Base-by-base conservation (phyloP, 306 rosid species). In the Corylus heterophylla region DNA sequence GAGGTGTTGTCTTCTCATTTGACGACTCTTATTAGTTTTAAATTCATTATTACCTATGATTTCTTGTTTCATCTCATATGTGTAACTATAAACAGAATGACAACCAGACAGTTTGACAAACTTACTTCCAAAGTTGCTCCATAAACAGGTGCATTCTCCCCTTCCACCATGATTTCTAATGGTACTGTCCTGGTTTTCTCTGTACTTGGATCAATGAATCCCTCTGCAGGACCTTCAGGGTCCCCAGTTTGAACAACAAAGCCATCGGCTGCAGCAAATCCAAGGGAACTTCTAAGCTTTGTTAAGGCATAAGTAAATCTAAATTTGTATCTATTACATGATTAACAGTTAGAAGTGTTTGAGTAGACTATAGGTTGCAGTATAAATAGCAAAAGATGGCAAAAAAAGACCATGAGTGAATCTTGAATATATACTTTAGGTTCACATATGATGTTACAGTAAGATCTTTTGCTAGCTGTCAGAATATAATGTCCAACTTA, bases 191-290 rank as follows among this genome's bases (percentile, higher is more conserved):
- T 89, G 56, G 82, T 85, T 85, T 95, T 95, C 90, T 90, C 99
- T 0, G 97, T 93, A 77, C 99, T 91, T 72, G 99, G 99, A 83
- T 95, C 99, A 39, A 93, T 90, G 79, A 95, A 95, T 76, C 99
- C 99, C 88, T 95, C 98, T 11, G 98, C 99, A 84, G 98, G 99
- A 59, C 99, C 98, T 90, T 90, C 98, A 47, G 99, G 99, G 80
- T 95, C 99, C 69, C 98, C 99, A 54, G 98, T 93, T 84, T 95
- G 99, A 72, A 95, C 98, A 25, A 95, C 99, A 81, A 95, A 95
- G 25, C 99, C 99, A 55, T 95, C 98, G 58, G 99, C 98, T 95
- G 92, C 71, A 80, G 49, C 27, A 56, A 87, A 55, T 62, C 61
- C 39, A 68, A 79, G 56, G 35, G 18, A 77, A 81, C 42, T 45